These are phyloP conservation scores for Sarocladiaceae sp. DNA, from an alignment of 2,329 filamentous ascomycete genomes.

Conservation along the genomic window DNA sequence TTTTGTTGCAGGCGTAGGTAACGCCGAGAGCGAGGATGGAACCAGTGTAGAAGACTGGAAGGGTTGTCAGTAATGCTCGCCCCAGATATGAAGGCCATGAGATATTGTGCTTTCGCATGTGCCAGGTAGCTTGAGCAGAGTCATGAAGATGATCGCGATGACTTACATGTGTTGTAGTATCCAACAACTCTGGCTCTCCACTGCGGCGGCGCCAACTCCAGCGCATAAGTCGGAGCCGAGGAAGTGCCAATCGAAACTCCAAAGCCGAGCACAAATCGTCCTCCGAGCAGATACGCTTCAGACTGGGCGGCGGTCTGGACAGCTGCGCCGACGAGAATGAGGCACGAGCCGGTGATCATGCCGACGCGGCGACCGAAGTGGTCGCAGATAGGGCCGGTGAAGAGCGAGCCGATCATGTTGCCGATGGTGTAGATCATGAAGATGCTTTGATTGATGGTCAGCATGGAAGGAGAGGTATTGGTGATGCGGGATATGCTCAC, in stretches of 20 bases:
- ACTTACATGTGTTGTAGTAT: slow-evolving; percentile 32
- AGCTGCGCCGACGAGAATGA: slow-evolving; percentile 35
- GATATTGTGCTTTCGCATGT: too few relatives aligned
- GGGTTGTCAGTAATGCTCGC: slow-evolving; percentile 37
- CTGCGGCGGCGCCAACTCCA: slow-evolving; percentile 46
- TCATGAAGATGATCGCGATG: too few relatives aligned
- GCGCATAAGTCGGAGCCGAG: slow-evolving; percentile 32
- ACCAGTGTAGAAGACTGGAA: slow-evolving; percentile 25
- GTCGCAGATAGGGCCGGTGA: slow-evolving; percentile 34
- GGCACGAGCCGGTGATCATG: slow-evolving; percentile 31
- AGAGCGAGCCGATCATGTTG: slow-evolving; percentile 31
- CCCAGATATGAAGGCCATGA: slow-evolving; percentile 21
- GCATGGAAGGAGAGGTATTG: too few relatives aligned
- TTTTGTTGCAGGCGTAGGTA: slow-evolving; percentile 6
- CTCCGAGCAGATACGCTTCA: slow-evolving; percentile 36
- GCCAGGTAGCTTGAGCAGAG: too few relatives aligned
- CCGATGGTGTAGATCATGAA: slow-evolving; percentile 42
- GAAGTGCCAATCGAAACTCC: slow-evolving; percentile 34
- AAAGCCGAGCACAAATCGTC: slow-evolving; percentile 51
- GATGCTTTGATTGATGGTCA: slow-evolving; percentile 20
- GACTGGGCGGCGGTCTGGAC: slow-evolving; percentile 30
- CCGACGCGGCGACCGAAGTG: slow-evolving; percentile 33
- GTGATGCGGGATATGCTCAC: too few relatives aligned
- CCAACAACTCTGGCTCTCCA: slow-evolving; percentile 40
- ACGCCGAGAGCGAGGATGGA: slow-evolving; percentile 4